A percentile compares a stretch with the other conserved stretches of the same genome.
Conservation (phyloP, 228 moss, liverwort and hornwort genomes). For the Sphagnum fallax region DNA sequence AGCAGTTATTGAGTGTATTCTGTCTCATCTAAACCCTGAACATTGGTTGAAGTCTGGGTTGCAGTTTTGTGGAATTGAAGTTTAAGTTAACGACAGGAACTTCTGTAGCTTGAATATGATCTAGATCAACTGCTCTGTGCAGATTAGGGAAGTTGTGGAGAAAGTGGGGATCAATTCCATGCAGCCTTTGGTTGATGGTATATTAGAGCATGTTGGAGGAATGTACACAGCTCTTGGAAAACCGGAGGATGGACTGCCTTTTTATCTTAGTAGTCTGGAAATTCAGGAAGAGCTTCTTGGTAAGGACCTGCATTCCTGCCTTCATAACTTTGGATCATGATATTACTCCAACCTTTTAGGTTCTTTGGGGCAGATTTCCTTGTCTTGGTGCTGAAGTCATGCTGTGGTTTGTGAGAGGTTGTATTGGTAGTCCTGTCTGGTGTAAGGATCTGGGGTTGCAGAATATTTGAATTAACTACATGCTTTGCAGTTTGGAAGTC, state of each 20-base stretch:
- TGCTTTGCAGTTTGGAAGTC: too few relatives aligned
- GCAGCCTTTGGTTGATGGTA: constrained; percentile 64
- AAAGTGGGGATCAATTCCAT: constrained; percentile 31
- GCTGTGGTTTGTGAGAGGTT: too few relatives aligned
- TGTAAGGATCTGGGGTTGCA: too few relatives aligned
- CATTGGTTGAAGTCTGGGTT: neutral
- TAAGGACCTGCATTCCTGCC: constrained; percentile 12
- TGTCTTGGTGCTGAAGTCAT: too few relatives aligned
- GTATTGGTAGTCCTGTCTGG: too few relatives aligned
- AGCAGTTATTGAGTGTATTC: neutral
- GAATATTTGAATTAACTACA: too few relatives aligned
- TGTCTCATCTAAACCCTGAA: neutral
- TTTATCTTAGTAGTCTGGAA: constrained; percentile 51
- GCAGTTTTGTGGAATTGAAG: neutral
- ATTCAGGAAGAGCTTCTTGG: constrained; percentile 75
- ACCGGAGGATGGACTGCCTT: constrained; percentile 68
- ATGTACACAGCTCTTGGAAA: constrained; percentile 76
- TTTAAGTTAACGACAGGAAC: neutral
- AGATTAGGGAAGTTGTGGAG: constrained; percentile 56
- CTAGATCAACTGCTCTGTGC: constrained; percentile 6
- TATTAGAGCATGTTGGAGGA: constrained; percentile 79
- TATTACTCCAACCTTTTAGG: too few relatives aligned
- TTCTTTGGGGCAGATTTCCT: too few relatives aligned
- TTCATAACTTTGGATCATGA: too few relatives aligned
- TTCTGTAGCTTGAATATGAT: neutral